Conservation (phyloP, 192 early-diverging fungal species). For the Physocladia obscura region DNA sequence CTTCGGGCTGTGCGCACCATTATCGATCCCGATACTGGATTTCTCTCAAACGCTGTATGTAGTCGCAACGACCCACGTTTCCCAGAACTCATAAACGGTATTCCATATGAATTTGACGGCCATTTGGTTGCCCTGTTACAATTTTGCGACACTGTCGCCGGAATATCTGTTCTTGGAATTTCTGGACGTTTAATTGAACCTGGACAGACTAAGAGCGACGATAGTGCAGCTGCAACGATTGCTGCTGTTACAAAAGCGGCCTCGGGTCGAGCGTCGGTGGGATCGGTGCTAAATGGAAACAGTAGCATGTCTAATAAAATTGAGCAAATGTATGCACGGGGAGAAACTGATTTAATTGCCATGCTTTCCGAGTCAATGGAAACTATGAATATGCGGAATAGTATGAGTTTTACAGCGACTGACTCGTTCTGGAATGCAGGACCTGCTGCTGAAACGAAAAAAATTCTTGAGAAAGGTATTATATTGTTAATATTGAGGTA, state of each 20-base stretch:
- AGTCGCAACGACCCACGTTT: conserved; percentile 33
- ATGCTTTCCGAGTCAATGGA: conserved; percentile 30
- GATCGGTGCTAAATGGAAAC: background rate
- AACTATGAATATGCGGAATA: conserved; percentile 22
- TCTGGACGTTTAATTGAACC: conserved; percentile 21
- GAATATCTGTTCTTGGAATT: conserved; percentile 40
- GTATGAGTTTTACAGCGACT: background rate
- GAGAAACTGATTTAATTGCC: conserved; percentile 24
- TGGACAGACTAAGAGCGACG: conserved; percentile 1
- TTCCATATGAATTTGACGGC: conserved; percentile 39
- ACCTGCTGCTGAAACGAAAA: conserved; percentile 2
- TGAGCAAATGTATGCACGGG: conserved; percentile 27
- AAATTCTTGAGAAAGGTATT: conserved; percentile 22
- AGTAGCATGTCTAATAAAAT: conserved; percentile 17
- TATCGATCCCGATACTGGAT: conserved; percentile 48
- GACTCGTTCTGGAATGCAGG: conserved; percentile 11
- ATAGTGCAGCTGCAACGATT: background rate
- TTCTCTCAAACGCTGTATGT: conserved; percentile 20
- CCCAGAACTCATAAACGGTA: conserved; percentile 32
- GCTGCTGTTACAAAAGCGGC: background rate
- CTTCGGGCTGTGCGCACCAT: conserved; percentile 44
- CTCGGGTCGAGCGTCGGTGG: background rate
- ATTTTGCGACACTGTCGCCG: conserved; percentile 38
- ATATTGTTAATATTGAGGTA: no score
- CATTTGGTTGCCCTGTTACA: conserved; percentile 33